phyloP scores from a whole-genome alignment of 129 eudicot genomes.

The Flaveria bidentis region DNA sequence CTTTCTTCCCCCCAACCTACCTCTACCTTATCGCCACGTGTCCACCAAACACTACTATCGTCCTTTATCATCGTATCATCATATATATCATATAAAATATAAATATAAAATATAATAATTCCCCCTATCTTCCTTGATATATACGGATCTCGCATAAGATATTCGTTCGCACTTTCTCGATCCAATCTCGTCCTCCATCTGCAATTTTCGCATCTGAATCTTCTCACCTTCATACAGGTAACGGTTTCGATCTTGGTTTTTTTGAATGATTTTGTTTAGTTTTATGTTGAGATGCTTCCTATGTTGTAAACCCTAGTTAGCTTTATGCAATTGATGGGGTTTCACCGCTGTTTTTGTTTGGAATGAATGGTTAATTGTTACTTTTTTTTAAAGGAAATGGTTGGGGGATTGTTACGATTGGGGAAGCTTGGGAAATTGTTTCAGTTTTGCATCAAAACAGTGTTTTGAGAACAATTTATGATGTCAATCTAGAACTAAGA shows the following conservation, averaged over 20 bases:
- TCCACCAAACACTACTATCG: constrained; percentile 8
- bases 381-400: not conserved
- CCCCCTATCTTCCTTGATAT: constrained; percentile 14
- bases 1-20: constrained; percentile 6
- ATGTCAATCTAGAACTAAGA: not conserved
- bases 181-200: constrained; percentile 23
- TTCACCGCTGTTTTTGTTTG: constrained; percentile 5
- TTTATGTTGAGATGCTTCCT: not conserved
- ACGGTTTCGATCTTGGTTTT: not conserved
- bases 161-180: constrained; percentile 23
- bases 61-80: not conserved
- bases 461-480: no score
- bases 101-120: no score
- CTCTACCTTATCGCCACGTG: constrained; percentile 28
- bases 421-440: no score
- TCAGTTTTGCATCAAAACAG: no score
- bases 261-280: not conserved
- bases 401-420: no score
- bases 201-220: constrained; percentile 16
- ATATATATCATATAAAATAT: no score
- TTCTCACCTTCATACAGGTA: constrained; percentile 13
- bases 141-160: constrained; percentile 24
- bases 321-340: constrained; percentile 8
- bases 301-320: constrained; percentile 18
- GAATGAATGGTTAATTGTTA: not conserved